Conservation (phyloP, 1,284 basidiomycete species). For the Moniliella sp. region DNA sequence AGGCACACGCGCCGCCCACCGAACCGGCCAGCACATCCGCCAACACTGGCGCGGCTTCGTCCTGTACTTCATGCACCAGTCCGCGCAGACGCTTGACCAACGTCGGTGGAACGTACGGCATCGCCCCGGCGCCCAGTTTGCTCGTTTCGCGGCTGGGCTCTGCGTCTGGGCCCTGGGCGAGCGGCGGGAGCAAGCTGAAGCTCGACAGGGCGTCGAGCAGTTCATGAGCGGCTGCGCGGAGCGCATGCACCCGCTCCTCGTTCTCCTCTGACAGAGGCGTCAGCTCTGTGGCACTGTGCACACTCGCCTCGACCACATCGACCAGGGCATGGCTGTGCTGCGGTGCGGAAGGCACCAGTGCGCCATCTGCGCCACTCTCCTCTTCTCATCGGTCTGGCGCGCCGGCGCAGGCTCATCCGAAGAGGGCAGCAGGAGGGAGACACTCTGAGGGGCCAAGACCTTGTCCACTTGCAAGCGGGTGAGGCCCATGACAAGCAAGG, state of each 20-base stretch:
- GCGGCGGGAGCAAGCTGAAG: constrained; percentile 6
- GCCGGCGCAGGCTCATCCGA: too few relatives aligned
- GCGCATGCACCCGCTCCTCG: constrained; percentile 9
- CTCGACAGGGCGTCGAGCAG: constrained; percentile 16
- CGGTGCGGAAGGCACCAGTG: too few relatives aligned
- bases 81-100: constrained; percentile 16
- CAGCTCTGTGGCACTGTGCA: too few relatives aligned
- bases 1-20: constrained; percentile 27
- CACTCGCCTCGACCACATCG: too few relatives aligned
- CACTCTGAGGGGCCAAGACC: constrained; percentile 16
- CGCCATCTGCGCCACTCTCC: too few relatives aligned
- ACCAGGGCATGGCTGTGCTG: too few relatives aligned
- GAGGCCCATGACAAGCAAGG: constrained; percentile 23
- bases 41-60: constrained; percentile 11
- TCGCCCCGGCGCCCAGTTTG: constrained; percentile 3
- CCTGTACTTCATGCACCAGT: constrained; percentile 15
- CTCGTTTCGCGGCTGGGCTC: constrained; percentile 2
- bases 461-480: constrained; percentile 21
- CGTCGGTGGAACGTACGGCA: constrained; percentile 21
- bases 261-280: too few relatives aligned
- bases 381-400: too few relatives aligned
- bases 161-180: too few relatives aligned
- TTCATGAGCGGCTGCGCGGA: constrained; percentile 12
- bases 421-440: too few relatives aligned
- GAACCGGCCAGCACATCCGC: constrained; percentile 26